Base-by-base conservation (phyloP, 2,329 filamentous ascomycete genomes). In the Zymoseptoria pseudotritici region DNA sequence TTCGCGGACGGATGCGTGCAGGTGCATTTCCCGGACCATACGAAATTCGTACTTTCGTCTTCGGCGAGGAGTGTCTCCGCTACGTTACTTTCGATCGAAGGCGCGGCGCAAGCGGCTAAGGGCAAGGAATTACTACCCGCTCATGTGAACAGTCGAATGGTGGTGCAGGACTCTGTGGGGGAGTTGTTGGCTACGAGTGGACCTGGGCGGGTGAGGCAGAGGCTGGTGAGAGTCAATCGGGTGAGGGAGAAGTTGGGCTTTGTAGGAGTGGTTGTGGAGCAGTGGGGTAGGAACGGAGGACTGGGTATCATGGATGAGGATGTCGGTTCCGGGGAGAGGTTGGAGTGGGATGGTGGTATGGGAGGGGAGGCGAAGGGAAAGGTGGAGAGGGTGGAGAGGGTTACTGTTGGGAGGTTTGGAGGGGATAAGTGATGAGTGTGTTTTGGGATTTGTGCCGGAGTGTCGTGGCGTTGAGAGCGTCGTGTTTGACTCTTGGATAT, bases 11-110 rank as follows among this genome's bases (percentile, higher is more conserved):
- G 90, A 2, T 88, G 90, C 68, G 81, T 92, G 65, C 89, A 89
- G 79, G 85, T 93, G 75, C 93, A 94, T 76, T 94, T 94, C 73
- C 89, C 90, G 2, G 90, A 94, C 67, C 90, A 94, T 73, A 93
- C 90, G 61, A 94, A 94, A 75, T 83, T 94, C 58, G 87, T 93
- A 11, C 77, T 94, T 24, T 89, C 90, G 60, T 78, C 86, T 0
- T 83, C 87, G 29, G 89, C 88, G n/a, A 84, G 82, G 1, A 88
- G 86, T 80, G 87, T 88, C 66, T 87, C 90, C 71, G 90, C 91
- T 71, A 89, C 89, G 77, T 87, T 90, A 69, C 83, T 92, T 20
- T 84, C 88, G 0, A 78, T 84, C n/a, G 84, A 88, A 60, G 89
- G 88, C 0, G 85, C 88, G 2, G 79, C 83, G 64, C 82, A 85